Evolutionary conservation across 2,329 filamentous ascomycete species (phyloP), one percentile per base, ranked within the genome.

Genomic region (Cryphonectria nitschkei): DNA sequence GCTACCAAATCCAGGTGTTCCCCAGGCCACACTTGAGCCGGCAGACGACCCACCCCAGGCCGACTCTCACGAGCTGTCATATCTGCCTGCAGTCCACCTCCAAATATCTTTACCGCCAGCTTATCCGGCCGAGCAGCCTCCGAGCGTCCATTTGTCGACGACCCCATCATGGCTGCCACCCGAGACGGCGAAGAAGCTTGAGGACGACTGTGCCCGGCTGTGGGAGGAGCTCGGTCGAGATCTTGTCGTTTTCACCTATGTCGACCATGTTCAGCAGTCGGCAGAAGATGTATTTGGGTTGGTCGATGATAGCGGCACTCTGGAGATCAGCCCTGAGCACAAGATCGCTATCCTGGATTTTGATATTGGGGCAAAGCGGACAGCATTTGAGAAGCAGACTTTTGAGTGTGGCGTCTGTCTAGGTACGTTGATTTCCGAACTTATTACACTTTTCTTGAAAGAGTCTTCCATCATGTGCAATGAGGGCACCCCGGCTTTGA

Each of bases 361-460:
- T 76, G 92, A 97, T 77, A 90, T 89, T 71, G 90, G 90, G 73
- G 90, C 92, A 8, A 92, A 92, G 77, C 88, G 89, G 68, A 88
- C 89, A 32, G 89, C 90, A 0, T 98, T 98, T 78, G 91, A 96
- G 72, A 89, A 89, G 74, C 92, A 91, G 75, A 97, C 93, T 0
- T 98, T 96, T 77, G 90, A 95, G 67, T 98, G 95, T 75, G 93
- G 92, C 1, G 87, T 98, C 64, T 98, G 95, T 78, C 81, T 98
- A 63, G 86, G 87, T 89, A 81, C 69, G 83, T 74, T n/a, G 0
- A 11, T 13, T 34, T 7, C 37, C 11, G 2, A 29, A 32, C 29
- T 37, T 46, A 8, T 7, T n/a, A 16, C 11, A n/a, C 3, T 29
- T 8, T 13, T 34, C 37, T 39, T 46, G 34, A 46, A 37, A 19